These are phyloP conservation scores for Venturia nashicola DNA, from an alignment of 2,329 filamentous ascomycete genomes.

Conservation along the genomic window DNA sequence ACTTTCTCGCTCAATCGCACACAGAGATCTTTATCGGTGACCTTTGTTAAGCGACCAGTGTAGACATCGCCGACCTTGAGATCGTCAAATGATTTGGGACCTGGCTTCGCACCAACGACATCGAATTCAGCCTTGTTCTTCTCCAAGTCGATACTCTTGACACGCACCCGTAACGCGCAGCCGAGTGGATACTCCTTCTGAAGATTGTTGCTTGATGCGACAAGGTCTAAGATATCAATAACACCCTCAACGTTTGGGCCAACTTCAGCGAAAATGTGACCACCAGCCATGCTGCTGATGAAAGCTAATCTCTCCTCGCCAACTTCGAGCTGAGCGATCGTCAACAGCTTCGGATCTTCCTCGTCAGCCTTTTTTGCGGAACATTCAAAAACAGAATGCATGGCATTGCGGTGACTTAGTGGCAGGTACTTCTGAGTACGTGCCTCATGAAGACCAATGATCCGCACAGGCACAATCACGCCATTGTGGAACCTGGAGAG, in stretches of 20 bases:
- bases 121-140: constrained; percentile 74
- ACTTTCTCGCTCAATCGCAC: constrained; percentile 74
- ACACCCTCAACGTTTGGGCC: constrained; percentile 80
- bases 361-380: constrained; percentile 60
- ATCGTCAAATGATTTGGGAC: constrained; percentile 54
- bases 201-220: constrained; percentile 71
- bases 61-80: constrained; percentile 71
- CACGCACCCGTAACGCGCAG: constrained; percentile 72
- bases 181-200: constrained; percentile 81
- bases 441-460: constrained; percentile 81
- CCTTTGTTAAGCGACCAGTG: constrained; percentile 71
- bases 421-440: constrained; percentile 85
- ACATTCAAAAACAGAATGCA: constrained; percentile 71
- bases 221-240: constrained; percentile 70
- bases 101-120: constrained; percentile 51
- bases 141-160: constrained; percentile 58
- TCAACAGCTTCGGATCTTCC: constrained; percentile 50
- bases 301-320: constrained; percentile 69
- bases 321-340: constrained; percentile 58
- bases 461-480: constrained; percentile 49
- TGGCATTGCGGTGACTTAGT: constrained; percentile 71
- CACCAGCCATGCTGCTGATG: constrained; percentile 75
- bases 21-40: constrained; percentile 70
- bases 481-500: constrained; percentile 62
- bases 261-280: constrained; percentile 81